These are phyloP conservation scores for Effrenium voratum DNA, from an alignment of 73 alveolate species.

Conservation along the genomic window DNA sequence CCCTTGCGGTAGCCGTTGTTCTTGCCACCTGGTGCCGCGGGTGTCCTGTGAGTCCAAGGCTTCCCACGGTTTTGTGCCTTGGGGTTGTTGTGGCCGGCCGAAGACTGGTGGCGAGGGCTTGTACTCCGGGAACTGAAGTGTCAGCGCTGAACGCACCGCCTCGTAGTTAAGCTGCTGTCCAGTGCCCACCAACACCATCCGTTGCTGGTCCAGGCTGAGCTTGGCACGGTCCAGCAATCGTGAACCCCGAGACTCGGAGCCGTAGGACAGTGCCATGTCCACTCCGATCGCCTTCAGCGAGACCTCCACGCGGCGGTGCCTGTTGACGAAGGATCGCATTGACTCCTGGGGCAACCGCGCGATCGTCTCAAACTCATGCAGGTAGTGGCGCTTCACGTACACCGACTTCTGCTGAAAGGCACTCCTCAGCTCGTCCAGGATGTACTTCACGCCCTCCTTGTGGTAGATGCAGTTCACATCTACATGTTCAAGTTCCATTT, in stretches of 20 bases:
- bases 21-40: no score
- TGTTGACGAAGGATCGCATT: not conserved
- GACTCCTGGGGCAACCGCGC: not conserved
- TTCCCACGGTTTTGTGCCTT: no score
- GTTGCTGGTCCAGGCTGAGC: not conserved
- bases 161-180: not conserved
- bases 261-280: not conserved
- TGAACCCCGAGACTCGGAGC: not conserved
- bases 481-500: not conserved
- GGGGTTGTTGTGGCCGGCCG: no score
- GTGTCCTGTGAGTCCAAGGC: no score
- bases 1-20: not conserved
- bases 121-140: constrained; percentile 8
- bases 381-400: not conserved
- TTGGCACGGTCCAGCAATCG: not conserved
- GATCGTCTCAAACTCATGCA: not conserved
- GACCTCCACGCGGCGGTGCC: not conserved
- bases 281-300: not conserved
- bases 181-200: not conserved
- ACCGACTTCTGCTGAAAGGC: constrained; percentile 2
- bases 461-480: not conserved
- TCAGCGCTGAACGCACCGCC: not conserved
- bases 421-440: not conserved
- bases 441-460: not conserved
- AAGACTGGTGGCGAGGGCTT: not conserved